A percentile compares a stretch with the other conserved stretches of the same genome.
Conservation (phyloP, 805 yeast species). For the Nakazawaea pomicola region DNA sequence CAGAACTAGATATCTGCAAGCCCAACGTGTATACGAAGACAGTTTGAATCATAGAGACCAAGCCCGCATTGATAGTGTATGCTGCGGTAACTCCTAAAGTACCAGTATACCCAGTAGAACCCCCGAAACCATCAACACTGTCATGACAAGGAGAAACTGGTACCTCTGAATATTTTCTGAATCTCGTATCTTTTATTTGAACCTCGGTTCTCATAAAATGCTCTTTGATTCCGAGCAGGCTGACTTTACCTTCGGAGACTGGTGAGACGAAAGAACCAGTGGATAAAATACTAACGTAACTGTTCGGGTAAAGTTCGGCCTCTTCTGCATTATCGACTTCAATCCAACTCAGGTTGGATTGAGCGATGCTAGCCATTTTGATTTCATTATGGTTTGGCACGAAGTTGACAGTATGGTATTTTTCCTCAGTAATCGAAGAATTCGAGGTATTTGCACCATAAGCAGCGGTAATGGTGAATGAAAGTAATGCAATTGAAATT, state of each 20-base stretch:
- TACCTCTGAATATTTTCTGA: conserved; percentile 2
- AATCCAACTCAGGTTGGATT: too few relatives aligned
- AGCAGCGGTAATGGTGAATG: too few relatives aligned
- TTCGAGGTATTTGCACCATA: too few relatives aligned
- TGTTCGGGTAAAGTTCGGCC: conserved; percentile 2
- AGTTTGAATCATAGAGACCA: conserved; percentile 1
- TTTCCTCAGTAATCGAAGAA: too few relatives aligned
- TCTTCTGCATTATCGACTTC: conserved; percentile 5
- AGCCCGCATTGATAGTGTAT: background rate
- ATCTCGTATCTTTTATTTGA: background rate
- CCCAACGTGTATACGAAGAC: background rate
- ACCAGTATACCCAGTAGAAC: conserved; percentile 8
- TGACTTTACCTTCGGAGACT: background rate
- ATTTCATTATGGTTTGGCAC: too few relatives aligned
- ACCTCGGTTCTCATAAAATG: conserved; percentile 5
- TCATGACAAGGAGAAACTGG: conserved; percentile 12
- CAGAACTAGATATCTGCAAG: background rate
- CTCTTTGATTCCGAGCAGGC: background rate
- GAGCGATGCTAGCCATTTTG: too few relatives aligned
- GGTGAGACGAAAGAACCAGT: conserved; percentile 3
- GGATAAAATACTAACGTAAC: background rate
- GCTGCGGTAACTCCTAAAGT: background rate
- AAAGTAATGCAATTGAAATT: too few relatives aligned
- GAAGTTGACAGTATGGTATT: too few relatives aligned
- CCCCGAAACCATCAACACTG: conserved; percentile 12